Evolutionary conservation across 2,329 filamentous ascomycete species (phyloP).

Genomic region (Cercospora sojina): DNA sequence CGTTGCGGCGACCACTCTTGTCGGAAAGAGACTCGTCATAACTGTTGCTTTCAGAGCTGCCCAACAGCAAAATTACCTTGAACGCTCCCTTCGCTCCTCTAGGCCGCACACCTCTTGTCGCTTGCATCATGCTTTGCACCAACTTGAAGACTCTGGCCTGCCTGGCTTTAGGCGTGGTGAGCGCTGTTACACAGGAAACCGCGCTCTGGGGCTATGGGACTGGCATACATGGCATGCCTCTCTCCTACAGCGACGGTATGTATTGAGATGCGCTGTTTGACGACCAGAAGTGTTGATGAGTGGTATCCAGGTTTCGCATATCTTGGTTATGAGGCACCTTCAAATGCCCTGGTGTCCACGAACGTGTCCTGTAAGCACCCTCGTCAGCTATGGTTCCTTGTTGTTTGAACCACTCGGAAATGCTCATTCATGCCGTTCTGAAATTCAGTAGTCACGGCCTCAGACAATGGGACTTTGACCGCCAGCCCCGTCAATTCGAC

Average conservation of each 20-base stretch:
- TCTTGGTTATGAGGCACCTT: conserved; percentile 18
- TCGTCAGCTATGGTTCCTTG: background rate
- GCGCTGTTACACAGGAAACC: background rate
- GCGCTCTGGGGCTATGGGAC: conserved; percentile 24
- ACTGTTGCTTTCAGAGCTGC: background rate
- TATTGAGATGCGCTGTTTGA: background rate
- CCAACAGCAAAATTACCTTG: background rate
- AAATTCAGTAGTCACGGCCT: conserved; percentile 20
- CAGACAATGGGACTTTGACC: conserved; percentile 13
- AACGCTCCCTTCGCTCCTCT: background rate
- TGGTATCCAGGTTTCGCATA: conserved; percentile 18
- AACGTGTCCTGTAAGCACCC: conserved; percentile 26
- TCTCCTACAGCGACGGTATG: conserved; percentile 26
- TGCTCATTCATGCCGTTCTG: conserved; percentile 18
- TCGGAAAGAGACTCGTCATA: background rate
- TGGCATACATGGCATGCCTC: conserved; percentile 23
- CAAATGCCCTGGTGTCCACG: conserved; percentile 17
- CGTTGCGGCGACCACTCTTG: background rate
- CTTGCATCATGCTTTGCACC: background rate
- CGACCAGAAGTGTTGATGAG: conserved; percentile 1
- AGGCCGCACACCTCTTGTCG: background rate
- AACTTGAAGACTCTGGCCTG: background rate
- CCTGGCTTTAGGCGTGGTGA: background rate
- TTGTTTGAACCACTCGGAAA: background rate
- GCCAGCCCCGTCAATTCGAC: conserved; percentile 17